These are phyloP conservation scores for Strobilomyces confusus DNA, from an alignment of 768 basidiomycete species.

Conservation along the genomic window DNA sequence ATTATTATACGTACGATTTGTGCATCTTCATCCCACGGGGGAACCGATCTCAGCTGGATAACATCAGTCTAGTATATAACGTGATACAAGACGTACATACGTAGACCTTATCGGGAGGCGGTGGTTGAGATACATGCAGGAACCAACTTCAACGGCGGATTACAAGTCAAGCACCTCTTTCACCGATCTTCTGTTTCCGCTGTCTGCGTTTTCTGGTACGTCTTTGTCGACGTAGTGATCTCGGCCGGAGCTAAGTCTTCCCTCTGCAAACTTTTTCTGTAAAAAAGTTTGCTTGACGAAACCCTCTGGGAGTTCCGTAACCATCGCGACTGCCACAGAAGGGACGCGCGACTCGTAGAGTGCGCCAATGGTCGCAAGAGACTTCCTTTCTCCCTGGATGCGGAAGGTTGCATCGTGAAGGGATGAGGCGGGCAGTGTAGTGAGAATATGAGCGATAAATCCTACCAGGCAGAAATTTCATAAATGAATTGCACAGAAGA, in stretches of 20 bases:
- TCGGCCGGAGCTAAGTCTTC: conserved; percentile 34
- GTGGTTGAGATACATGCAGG: no score
- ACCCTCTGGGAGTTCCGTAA: conserved; percentile 29
- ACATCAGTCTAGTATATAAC: no score
- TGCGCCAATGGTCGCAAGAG: conserved; percentile 25
- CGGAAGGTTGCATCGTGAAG: conserved; percentile 33
- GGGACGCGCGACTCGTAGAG: conserved; percentile 24
- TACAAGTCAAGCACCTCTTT: conserved; percentile 27
- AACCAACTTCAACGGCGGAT: neutral
- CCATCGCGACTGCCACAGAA: conserved; percentile 19
- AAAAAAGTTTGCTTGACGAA: conserved; percentile 29
- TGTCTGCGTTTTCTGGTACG: conserved; percentile 27
- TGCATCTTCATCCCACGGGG: no score
- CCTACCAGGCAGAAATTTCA: conserved; percentile 21
- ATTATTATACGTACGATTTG: no score
- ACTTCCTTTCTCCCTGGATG: conserved; percentile 34
- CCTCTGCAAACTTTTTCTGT: conserved; percentile 28
- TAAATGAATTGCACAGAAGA: neutral
- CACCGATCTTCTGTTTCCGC: conserved; percentile 27
- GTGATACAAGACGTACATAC: no score
- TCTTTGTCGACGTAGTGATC: conserved; percentile 29
- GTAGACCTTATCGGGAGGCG: no score
- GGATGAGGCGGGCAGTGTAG: conserved; percentile 23
- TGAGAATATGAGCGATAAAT: conserved; percentile 33
- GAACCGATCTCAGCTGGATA: no score